Base-by-base conservation (phyloP, 257 asterid genomes). In the Knoxia roxburghii region DNA sequence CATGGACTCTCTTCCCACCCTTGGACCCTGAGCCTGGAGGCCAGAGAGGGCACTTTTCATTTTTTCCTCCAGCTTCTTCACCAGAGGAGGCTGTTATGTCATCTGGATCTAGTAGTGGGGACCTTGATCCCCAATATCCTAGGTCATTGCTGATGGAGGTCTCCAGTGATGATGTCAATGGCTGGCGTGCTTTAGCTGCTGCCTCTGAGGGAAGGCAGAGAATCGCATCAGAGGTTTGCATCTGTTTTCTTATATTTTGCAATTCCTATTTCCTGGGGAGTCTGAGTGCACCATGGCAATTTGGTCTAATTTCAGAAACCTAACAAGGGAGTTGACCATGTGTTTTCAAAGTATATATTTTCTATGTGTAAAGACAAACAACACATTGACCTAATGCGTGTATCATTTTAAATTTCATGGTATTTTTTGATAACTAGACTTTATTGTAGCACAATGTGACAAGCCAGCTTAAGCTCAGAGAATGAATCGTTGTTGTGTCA, bases 151-250 rank as follows among this genome's bases (percentile, higher is more conserved):
- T 75, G 76, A 75, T 83, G 73, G 88, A 77, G 40, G 74, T 67
- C n/a, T 70, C 84, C 7, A 81, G 80, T 35, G 89, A 82, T 45
- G 85, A 80, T 77, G 33, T 61, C 53, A 76, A 56, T 58, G 76
- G 89, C 51, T 81, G 86, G 93, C 91, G 79, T 76, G 84, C 91
- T 67, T 67, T 79, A 54, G 82, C 91, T 67, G 83, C 89, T 65
- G 86, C 68, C 68, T 21, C 81, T 48, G 94, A 86, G 73, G 84
- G 89, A 69, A 84, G 97, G 66, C 91, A 86, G 37, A 87, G 95
- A 77, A 77, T 89, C 85, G 88, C 85, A 77, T 41, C 73, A 15
- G 73, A 72, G 72, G 75, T 69, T 75, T 67, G 72, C 51, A 20
- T 68, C 27, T 62, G 51, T 45, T 55, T 41, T 32, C 67, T 57